Conservation (phyloP, 345 rosid species). For the Nasturtium officinale region DNA sequence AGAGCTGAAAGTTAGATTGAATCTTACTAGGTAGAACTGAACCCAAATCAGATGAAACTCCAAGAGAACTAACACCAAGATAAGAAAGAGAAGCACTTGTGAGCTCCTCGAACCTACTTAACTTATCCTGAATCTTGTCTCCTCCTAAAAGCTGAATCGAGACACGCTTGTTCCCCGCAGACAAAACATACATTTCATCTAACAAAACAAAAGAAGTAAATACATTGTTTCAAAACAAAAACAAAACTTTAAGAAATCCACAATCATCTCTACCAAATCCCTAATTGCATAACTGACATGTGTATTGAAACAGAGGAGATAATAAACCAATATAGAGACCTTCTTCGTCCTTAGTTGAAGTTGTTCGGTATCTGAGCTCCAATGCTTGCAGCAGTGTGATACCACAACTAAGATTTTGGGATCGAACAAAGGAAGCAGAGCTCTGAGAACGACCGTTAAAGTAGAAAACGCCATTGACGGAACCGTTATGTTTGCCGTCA, state of each 20-base stretch:
- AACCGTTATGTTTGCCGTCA: conserved; percentile 80
- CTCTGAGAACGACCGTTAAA: conserved; percentile 59
- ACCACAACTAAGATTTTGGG: conserved; percentile 65
- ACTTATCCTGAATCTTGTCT: conserved; percentile 75
- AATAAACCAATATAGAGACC: conserved; percentile 51
- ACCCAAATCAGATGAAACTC: conserved; percentile 53
- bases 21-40: conserved; percentile 62
- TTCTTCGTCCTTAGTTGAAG: conserved; percentile 72
- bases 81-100: conserved; percentile 66
- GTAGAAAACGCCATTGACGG: conserved; percentile 70
- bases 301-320: neutral
- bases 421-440: conserved; percentile 77
- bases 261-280: conserved; percentile 6
- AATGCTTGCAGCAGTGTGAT: conserved; percentile 73
- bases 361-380: conserved; percentile 60
- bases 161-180: conserved; percentile 73
- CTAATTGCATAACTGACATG: neutral
- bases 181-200: conserved; percentile 97
- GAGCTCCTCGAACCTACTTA: conserved; percentile 77
- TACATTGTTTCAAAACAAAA: neutral
- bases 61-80: conserved; percentile 77
- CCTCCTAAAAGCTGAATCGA: conserved; percentile 78
- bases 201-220: conserved; percentile 22
- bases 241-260: neutral
- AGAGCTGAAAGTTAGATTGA: neutral